phyloP scores from a whole-genome alignment of 2,329 filamentous ascomycete species.

The Fonsecaea nubica region DNA sequence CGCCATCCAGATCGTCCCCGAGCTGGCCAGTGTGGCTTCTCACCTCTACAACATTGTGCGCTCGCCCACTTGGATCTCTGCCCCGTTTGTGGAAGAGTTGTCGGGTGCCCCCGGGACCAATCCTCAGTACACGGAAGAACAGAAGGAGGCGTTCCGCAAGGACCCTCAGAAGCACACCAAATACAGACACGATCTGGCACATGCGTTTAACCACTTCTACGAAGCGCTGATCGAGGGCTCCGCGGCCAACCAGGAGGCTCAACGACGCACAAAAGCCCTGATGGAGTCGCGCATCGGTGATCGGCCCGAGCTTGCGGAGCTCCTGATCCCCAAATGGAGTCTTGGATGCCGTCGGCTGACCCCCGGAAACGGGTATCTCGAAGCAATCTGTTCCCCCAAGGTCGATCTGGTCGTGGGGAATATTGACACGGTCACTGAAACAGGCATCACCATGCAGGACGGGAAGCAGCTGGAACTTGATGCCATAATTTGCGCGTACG shows the following conservation, averaged over 20 bases:
- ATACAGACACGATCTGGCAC: conserved; percentile 32
- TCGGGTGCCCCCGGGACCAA: conserved; percentile 25
- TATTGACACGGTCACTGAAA: too few species aligned
- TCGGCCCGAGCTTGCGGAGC: conserved; percentile 34
- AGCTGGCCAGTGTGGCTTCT: too few species aligned
- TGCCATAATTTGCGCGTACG: too few species aligned
- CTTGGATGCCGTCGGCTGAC: conserved; percentile 48
- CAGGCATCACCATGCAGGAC: too few species aligned
- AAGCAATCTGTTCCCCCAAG: conserved; percentile 31
- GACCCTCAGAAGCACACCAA: conserved; percentile 24
- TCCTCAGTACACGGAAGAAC: conserved; percentile 22
- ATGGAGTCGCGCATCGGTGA: conserved; percentile 34
- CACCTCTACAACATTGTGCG: conserved; percentile 42
- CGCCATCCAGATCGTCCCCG: conserved; percentile 44
- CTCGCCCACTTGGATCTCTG: conserved; percentile 41
- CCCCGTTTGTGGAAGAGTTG: conserved; percentile 37
- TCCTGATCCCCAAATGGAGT: conserved; percentile 37
- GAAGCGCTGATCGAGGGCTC: conserved; percentile 15
- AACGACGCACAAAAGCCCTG: conserved; percentile 16
- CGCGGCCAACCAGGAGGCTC: conserved; percentile 11
- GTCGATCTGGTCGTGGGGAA: neutral
- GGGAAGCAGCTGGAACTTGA: too few species aligned
- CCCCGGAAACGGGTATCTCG: conserved; percentile 35
- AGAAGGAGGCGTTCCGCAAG: conserved; percentile 29
- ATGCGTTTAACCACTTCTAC: conserved; percentile 29